Evolutionary conservation across 2,329 filamentous ascomycete genomes (phyloP), one percentile per base, ranked within the genome.

Genomic region (Fusarium austroafricanum): DNA sequence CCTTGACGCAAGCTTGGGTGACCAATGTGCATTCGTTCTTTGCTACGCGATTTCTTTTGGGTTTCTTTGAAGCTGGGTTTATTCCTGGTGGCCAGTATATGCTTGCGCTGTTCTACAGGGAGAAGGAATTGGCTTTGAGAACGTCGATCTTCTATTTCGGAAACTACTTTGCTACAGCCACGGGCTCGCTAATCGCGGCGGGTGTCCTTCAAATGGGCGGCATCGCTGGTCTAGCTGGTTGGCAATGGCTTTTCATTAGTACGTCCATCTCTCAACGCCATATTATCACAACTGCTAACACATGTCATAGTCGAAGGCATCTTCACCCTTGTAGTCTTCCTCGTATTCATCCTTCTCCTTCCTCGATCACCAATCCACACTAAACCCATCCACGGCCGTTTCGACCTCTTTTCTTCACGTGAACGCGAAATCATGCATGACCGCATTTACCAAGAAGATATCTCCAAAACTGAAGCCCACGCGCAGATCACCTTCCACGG

Each of bases 161-260:
- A 2, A 71, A 71, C 14, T 71, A 71, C n/a, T 67, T 55, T n/a
- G 68, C 68, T 3, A 67, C 68, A 3, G 65, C 69, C 0, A 71
- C 65, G 2, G 68, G 69, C 0, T 67, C 58, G 0, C 3, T 71
- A 10, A 65, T 71, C 6, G 69, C 69, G 0, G 65, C 69, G 0
- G 69, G 68, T 1, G 52, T 71, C 6, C 49, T 71, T 3, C 58
- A 69, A 11, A 71, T 71, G 68, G 65, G 58, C 4, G 69, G 69
- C 1, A 58, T 60, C 1, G 47, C 35, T 23, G 69, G 69, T 2
- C 23, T 71, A 0, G 50, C 62, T 3, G 69, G 69, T 0, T 70
- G 69, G 69, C 68, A 67, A 18, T 72, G 73, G 64, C 59, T 73
- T 0, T 66, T 75, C 1, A 62, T 73, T 2, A 55, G 53, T 51